phyloP scores from a whole-genome alignment of 73 alveolate species.

The Strombidium stylifer region DNA sequence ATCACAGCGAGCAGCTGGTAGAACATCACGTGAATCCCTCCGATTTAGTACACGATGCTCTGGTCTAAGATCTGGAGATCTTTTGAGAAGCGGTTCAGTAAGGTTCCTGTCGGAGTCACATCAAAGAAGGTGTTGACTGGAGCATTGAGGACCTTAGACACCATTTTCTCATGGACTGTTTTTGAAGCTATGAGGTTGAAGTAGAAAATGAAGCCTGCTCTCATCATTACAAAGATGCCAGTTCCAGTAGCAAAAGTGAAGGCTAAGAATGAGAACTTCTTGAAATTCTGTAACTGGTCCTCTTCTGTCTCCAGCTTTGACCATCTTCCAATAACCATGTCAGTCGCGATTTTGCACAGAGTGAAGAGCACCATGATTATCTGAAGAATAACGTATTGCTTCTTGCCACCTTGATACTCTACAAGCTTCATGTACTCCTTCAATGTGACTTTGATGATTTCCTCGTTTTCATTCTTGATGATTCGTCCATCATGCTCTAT shows the following conservation, averaged over 20 bases:
- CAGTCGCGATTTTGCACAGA: not conserved
- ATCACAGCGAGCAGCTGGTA: conserved; percentile 6
- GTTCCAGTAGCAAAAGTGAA: conserved; percentile 17
- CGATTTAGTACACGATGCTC: not conserved
- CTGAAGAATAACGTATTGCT: not conserved
- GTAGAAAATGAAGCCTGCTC: conserved; percentile 17
- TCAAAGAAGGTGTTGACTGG: conserved; percentile 91
- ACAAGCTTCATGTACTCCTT: not conserved
- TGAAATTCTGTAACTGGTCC: too few relatives aligned
- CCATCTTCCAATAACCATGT: not conserved
- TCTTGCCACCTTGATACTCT: not conserved
- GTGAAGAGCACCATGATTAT: not conserved
- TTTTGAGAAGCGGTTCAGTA: conserved; percentile 83
- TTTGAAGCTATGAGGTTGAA: conserved; percentile 47
- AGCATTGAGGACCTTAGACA: conserved; percentile 78
- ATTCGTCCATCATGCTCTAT: not conserved
- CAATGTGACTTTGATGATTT: conserved; percentile 17
- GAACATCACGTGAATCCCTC: conserved; percentile 9
- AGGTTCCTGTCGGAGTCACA: conserved; percentile 86
- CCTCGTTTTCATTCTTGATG: conserved; percentile 30
- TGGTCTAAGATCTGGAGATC: conserved; percentile 10
- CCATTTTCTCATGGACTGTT: conserved; percentile 70
- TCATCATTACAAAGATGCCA: conserved; percentile 7
- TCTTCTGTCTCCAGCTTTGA: too few relatives aligned
- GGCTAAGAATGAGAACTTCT: conserved; percentile 7